A percentile compares a stretch with the other conserved stretches of the same genome.
Conservation (phyloP, 768 basidiomycete genomes). For the Leccinum boreale region DNA sequence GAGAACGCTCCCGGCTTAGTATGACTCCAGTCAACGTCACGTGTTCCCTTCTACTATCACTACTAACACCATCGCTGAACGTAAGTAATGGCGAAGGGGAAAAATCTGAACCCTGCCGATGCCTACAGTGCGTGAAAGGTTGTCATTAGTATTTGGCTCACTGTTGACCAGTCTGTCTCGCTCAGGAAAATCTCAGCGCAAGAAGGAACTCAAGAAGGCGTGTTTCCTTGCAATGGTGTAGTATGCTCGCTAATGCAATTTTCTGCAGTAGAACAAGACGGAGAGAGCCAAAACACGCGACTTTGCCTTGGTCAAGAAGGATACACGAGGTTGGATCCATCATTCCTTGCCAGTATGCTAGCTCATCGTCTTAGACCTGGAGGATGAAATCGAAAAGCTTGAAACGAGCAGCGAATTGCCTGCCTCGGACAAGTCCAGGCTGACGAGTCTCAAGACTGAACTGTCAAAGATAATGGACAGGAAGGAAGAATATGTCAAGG, state of each 20-base stretch:
- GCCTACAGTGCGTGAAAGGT: slow-evolving; percentile 57
- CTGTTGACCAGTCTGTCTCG: neutral
- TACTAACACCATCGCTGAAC: neutral
- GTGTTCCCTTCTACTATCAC: slow-evolving; percentile 12
- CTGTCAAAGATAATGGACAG: slow-evolving; percentile 76
- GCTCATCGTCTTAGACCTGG: slow-evolving; percentile 54
- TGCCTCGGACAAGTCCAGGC: slow-evolving; percentile 57
- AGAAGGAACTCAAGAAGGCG: slow-evolving; percentile 94
- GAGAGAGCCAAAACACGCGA: slow-evolving; percentile 79
- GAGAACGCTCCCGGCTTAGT: neutral
- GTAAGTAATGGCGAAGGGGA: slow-evolving; percentile 72
- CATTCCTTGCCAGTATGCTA: neutral
- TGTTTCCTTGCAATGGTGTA: slow-evolving; percentile 14
- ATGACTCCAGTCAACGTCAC: slow-evolving; percentile 28
- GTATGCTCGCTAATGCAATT: slow-evolving; percentile 7
- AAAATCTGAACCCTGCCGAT: slow-evolving; percentile 91
- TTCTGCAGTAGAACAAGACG: slow-evolving; percentile 83
- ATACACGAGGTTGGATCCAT: slow-evolving; percentile 64
- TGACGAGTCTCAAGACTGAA: slow-evolving; percentile 72
- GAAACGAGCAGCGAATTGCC: slow-evolving; percentile 45
- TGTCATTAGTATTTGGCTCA: neutral
- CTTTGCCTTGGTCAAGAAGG: slow-evolving; percentile 91
- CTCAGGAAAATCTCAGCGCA: slow-evolving; percentile 85
- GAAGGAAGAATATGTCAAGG: slow-evolving; percentile 88
- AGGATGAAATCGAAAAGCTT: slow-evolving; percentile 73